Percentiles rank a stretch among this genome's conserved stretches.
Conservation (phyloP, 2,329 filamentous ascomycete species). For the Sporothrix phasma region DNA sequence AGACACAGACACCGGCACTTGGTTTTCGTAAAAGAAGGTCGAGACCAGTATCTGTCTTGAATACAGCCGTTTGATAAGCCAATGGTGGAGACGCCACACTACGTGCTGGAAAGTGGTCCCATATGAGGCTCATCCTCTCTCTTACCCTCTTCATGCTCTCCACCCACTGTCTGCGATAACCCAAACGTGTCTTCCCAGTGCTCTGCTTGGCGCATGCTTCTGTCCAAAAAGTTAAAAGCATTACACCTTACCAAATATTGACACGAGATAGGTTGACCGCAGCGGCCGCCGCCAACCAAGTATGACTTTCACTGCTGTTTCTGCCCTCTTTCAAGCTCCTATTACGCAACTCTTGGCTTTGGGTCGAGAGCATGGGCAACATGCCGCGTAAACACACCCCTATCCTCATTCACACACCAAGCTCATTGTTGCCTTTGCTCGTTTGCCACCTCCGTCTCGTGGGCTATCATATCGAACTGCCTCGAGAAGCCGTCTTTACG, state of each 20-base stretch:
- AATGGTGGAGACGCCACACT: constrained; percentile 2
- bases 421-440: neutral
- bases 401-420: neutral
- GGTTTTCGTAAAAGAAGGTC: neutral
- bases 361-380: neutral
- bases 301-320: neutral
- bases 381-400: neutral
- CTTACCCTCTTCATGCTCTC: neutral
- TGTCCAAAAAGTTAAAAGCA: no score
- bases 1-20: neutral
- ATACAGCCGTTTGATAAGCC: neutral
- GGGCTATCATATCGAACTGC: no score
- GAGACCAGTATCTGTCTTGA: neutral
- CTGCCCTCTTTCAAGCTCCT: neutral
- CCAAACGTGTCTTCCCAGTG: neutral
- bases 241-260: no score
- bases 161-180: neutral
- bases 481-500: no score
- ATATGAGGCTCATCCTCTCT: no score
- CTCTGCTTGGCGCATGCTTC: neutral
- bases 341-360: constrained; percentile 1
- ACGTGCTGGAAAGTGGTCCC: neutral
- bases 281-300: neutral
- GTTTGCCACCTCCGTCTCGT: neutral
- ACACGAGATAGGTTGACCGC: neutral